Base-by-base conservation (phyloP, 345 rosid species). In the Dovyalis caffra region DNA sequence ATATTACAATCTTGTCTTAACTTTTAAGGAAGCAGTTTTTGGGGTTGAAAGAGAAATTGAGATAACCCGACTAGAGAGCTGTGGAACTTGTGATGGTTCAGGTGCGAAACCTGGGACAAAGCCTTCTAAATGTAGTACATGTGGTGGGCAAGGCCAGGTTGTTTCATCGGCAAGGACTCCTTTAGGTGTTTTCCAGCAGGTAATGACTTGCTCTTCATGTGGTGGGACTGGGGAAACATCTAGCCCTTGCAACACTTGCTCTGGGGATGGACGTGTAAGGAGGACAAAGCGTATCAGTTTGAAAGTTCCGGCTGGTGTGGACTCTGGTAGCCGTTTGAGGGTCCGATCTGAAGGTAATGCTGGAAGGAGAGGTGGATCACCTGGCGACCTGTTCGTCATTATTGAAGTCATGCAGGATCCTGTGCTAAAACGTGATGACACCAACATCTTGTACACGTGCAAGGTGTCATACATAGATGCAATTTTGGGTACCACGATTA, bases 141-240 rank as follows among this genome's bases (percentile, higher is more conserved):
- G 99, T 23, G 95, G 98, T 11, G 99, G 99, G 16, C 99, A 93
- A 85, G 99, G 99, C 49, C 99, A 93, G 76, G 98, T 96, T 47
- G 84, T 96, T 70, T 85, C 97, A 29, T 90, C 98, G 2, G 90
- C 97, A 2, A 88, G 98, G 79, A 96, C 98, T 57, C 98, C 99
- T 1, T 78, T 96, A 31, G 98, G 99, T 37, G 95, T 96, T 40
- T 96, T 96, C 86, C 98, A 96, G 85, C 99, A 93, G 83, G 99
- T 96, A 51, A 96, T 88, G 92, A 88, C 91, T 60, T 93, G 99
- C 80, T 89, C 95, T n/a, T 75, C 92, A 0, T 96, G 99, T 58
- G 81, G 90, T 28, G 98, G 98, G 58, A 84, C 89, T 0, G 99
- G 99, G 56, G 95, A 93, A 76, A 77, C 88, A 49, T 90, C 78